phyloP scores from a whole-genome alignment of 805 yeast genomes.

The Cyberlindnera maclurae region DNA sequence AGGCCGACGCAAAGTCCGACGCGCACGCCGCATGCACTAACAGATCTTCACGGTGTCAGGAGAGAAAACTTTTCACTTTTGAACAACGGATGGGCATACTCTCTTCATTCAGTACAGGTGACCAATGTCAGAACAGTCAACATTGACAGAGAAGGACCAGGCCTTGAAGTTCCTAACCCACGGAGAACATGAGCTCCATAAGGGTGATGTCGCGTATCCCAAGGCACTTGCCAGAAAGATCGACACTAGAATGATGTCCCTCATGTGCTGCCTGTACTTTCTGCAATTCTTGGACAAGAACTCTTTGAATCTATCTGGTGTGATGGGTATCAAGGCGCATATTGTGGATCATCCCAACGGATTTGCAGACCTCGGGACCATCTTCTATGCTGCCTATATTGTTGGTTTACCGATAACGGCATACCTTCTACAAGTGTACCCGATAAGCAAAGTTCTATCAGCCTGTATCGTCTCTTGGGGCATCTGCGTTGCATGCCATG shows the following conservation, averaged over 20 bases:
- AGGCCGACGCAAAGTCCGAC: background rate
- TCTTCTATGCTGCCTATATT: constrained; percentile 43
- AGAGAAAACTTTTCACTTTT: too few species aligned
- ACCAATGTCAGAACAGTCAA: background rate
- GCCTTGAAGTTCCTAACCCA: constrained; percentile 12
- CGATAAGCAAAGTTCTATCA: constrained; percentile 43
- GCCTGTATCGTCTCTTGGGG: constrained; percentile 45
- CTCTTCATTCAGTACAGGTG: too few species aligned
- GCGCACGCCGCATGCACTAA: background rate
- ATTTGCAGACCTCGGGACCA: constrained; percentile 44
- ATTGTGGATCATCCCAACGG: constrained; percentile 33
- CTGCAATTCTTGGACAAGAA: constrained; percentile 51
- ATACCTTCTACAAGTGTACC: constrained; percentile 39
- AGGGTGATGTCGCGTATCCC: background rate
- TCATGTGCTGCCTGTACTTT: constrained; percentile 43
- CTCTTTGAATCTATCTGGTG: constrained; percentile 49
- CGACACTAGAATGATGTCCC: constrained; percentile 10
- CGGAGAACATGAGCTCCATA: background rate
- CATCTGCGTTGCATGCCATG: constrained; percentile 37
- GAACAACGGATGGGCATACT: background rate
- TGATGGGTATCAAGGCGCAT: constrained; percentile 51
- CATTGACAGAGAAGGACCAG: constrained; percentile 11
- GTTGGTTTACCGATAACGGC: constrained; percentile 42
- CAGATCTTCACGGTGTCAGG: background rate
- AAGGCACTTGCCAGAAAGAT: constrained; percentile 8